Base-by-base conservation (phyloP, 805 yeast genomes). In the Yarrowia divulgata region DNA sequence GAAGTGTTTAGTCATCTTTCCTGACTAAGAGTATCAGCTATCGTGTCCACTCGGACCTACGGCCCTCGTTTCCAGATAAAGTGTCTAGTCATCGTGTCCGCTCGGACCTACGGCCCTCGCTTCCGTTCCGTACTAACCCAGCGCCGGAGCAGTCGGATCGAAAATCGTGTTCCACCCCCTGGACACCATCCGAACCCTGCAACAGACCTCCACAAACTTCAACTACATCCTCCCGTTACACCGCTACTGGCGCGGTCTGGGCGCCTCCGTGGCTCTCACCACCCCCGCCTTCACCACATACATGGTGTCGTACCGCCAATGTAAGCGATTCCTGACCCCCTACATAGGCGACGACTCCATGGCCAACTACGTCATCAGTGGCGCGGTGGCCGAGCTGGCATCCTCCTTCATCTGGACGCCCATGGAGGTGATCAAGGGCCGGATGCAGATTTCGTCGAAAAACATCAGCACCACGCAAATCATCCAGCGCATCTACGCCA, bases 391-490 rank as follows among this genome's bases (percentile, higher is more conserved):
- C 3, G 83, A 81, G 75, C 35, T 80, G 8, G 75, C 79, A 7
- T 79, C 81, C 45, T 76, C 80, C 18, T 70, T 77, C 46, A 73
- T 81, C 16, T 81, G 82, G 81, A 81, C 84, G 18, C 84, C 84
- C 1, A 81, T 82, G 78, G 84, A 81, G 73, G 82, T 81, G n/a
- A 71, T 81, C 64, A 81, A 81, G 72, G 84, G 83, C 45, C 76
- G 83, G 23, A 75, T 81, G 79, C 84, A 81, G 72, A 75, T 81
- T 35, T 73, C 77, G 35, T 67, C 68, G 23, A 70, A 55, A 32
- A 46, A 35, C 45, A 18, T 52, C 4, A 45, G 71, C 19, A 72
- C 75, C 8, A 7, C 35, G 13, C 49, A 70, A 46, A 72, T 77
- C 16, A 60, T 79, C 23, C 62, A 70, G 14, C 52, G 69, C 14